Conservation (phyloP, 2,329 filamentous ascomycete genomes). For the Fusarium sp. region DNA sequence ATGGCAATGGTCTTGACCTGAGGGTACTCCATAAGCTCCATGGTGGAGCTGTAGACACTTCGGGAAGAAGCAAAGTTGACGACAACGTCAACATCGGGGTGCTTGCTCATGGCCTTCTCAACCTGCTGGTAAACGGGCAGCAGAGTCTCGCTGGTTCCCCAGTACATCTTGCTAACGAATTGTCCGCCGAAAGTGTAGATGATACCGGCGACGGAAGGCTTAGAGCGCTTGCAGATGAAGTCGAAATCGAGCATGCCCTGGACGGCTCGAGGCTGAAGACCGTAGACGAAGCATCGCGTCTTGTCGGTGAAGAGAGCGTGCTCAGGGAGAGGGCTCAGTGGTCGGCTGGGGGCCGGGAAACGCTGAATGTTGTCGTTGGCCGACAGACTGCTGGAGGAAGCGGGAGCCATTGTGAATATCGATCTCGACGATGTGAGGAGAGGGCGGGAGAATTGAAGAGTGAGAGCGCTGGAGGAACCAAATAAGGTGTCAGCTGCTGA, state of each 20-base stretch:
- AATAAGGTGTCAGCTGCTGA: slow-evolving; percentile 43
- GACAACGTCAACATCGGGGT: slow-evolving; percentile 95
- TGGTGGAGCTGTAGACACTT: slow-evolving; percentile 97
- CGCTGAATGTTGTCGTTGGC: slow-evolving; percentile 99
- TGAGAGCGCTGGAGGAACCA: slow-evolving; percentile 40
- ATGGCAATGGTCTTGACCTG: slow-evolving; percentile 99
- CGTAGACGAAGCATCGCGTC: slow-evolving; percentile 99
- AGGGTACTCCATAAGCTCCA: slow-evolving; percentile 97
- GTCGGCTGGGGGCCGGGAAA: slow-evolving; percentile 92
- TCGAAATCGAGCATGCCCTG: slow-evolving; percentile 99
- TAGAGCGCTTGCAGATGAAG: slow-evolving; percentile 99
- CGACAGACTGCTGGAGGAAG: slow-evolving; percentile 69
- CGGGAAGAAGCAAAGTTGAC: slow-evolving; percentile 99
- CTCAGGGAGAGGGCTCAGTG: slow-evolving; percentile 86
- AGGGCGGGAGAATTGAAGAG: slow-evolving; percentile 27
- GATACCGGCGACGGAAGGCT: slow-evolving; percentile 96
- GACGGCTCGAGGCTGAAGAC: slow-evolving; percentile 93
- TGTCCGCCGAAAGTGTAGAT: slow-evolving; percentile 99
- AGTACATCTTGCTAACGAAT: slow-evolving; percentile 99
- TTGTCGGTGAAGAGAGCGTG: slow-evolving; percentile 99
- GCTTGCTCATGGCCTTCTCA: slow-evolving; percentile 93
- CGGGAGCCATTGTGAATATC: slow-evolving; percentile 64
- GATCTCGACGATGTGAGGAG: slow-evolving; percentile 41
- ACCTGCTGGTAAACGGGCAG: slow-evolving; percentile 98
- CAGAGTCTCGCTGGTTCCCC: slow-evolving; percentile 99